Evolutionary conservation across 2,329 filamentous ascomycete genomes (phyloP).

Genomic region (Sarocladium strictum): DNA sequence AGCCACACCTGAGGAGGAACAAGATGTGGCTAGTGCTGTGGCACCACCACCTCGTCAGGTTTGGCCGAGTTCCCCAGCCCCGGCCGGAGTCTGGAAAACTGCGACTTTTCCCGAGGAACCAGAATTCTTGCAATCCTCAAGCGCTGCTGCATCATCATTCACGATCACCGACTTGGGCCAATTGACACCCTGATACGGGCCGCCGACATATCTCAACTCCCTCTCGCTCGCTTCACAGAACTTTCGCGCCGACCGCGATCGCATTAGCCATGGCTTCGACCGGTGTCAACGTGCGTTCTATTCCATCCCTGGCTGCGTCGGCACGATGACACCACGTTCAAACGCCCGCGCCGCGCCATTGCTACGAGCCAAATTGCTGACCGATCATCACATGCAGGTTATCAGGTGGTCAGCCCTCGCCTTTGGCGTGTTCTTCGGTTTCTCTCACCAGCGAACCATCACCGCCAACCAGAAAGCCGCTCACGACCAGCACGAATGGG

Average conservation of each 20-base stretch:
- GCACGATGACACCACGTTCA: neutral
- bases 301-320: slow-evolving; percentile 11
- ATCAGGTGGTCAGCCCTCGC: slow-evolving; percentile 93
- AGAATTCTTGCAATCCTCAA: slow-evolving; percentile 34
- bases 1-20: neutral
- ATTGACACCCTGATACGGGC: slow-evolving; percentile 32
- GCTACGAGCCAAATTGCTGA: neutral
- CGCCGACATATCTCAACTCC: slow-evolving; percentile 15
- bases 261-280: slow-evolving; percentile 56
- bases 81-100: slow-evolving; percentile 30
- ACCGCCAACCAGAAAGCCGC: slow-evolving; percentile 63
- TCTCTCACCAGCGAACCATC: slow-evolving; percentile 86
- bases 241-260: slow-evolving; percentile 36
- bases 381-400: slow-evolving; percentile 55
- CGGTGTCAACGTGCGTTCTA: slow-evolving; percentile 59
- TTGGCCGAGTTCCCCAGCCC: slow-evolving; percentile 27
- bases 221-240: slow-evolving; percentile 29
- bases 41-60: slow-evolving; percentile 14
- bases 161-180: slow-evolving; percentile 33
- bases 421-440: slow-evolving; percentile 89
- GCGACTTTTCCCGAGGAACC: slow-evolving; percentile 39
- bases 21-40: slow-evolving; percentile 9
- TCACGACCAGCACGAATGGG: slow-evolving; percentile 73
- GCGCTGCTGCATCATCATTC: slow-evolving; percentile 21
- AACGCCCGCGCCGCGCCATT: neutral